A percentile compares a stretch with the other conserved stretches of the same genome.
Evolutionary conservation across 768 basidiomycete genomes (phyloP).

Genomic region (Rhodotorula diobovata): DNA sequence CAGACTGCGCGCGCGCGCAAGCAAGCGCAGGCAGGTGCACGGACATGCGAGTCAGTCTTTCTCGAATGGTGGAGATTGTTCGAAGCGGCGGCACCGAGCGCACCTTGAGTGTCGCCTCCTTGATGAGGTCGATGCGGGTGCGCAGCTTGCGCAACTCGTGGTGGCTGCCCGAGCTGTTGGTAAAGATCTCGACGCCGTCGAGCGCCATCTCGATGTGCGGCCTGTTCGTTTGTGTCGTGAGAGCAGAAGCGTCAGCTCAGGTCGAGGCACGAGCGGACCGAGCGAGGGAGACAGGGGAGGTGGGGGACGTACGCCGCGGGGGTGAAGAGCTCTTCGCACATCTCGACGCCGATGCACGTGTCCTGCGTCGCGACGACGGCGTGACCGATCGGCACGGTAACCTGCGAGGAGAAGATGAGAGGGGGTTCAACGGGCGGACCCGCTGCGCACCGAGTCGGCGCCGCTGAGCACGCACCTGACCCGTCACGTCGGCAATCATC

Average conservation of each 20-base stretch:
- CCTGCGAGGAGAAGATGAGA: background rate
- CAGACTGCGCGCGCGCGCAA: slow-evolving; percentile 57
- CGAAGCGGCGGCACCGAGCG: background rate
- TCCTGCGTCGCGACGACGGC: slow-evolving; percentile 87
- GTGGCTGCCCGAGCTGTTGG: slow-evolving; percentile 96
- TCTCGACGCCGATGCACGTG: slow-evolving; percentile 92
- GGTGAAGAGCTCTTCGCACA: slow-evolving; percentile 97
- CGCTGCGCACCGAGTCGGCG: no score
- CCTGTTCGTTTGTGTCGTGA: no score
- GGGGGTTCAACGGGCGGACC: background rate
- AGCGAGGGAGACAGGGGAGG: background rate
- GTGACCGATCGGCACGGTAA: slow-evolving; percentile 90
- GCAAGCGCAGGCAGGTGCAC: no score
- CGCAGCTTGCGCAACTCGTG: slow-evolving; percentile 96
- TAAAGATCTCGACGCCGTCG: slow-evolving; percentile 98
- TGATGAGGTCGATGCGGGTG: slow-evolving; percentile 85
- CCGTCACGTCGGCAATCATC: slow-evolving; percentile 80
- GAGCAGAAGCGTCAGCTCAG: background rate
- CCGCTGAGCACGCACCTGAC: slow-evolving; percentile 58
- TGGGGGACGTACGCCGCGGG: slow-evolving; percentile 70
- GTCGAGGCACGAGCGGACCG: background rate
- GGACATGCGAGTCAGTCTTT: no score
- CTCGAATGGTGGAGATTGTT: no score
- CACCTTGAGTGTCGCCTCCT: slow-evolving; percentile 93
- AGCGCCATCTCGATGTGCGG: slow-evolving; percentile 97